A percentile compares a stretch with the other conserved stretches of the same genome.
phyloP scores from a whole-genome alignment of 352 stramenopile species.

The Globisporangium parvum region DNA sequence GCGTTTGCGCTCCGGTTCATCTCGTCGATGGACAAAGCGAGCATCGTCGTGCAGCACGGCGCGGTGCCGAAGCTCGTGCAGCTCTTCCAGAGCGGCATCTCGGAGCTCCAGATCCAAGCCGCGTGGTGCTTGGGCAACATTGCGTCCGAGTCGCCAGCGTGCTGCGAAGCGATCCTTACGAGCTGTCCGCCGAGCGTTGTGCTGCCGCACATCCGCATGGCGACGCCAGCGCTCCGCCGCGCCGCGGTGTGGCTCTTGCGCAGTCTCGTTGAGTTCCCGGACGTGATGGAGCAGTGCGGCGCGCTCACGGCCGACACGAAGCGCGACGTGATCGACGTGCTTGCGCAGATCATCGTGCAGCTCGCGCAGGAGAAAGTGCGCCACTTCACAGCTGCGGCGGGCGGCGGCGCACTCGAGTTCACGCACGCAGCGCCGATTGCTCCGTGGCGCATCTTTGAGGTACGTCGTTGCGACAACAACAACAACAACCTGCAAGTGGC shows the following conservation, averaged over 20 bases:
- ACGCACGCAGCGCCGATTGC: conserved; percentile 54
- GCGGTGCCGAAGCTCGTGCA: conserved; percentile 74
- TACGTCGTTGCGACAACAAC: too few relatives aligned
- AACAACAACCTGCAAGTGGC: too few relatives aligned
- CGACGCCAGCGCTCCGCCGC: conserved; percentile 68
- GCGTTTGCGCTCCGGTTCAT: conserved; percentile 86
- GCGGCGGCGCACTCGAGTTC: conserved; percentile 39
- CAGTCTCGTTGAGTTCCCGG: conserved; percentile 79
- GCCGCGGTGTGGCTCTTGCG: conserved; percentile 79
- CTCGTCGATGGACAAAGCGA: conserved; percentile 84
- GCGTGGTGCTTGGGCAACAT: conserved; percentile 86
- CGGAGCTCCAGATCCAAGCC: conserved; percentile 83
- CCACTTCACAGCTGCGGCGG: conserved; percentile 48
- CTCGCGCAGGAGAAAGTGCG: conserved; percentile 72
- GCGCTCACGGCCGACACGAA: conserved; percentile 47
- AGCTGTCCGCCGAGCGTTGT: conserved; percentile 62
- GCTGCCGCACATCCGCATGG: conserved; percentile 79
- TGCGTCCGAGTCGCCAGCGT: conserved; percentile 62
- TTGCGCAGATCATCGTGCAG: conserved; percentile 71
- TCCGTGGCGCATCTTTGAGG: conserved; percentile 82
- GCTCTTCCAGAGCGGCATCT: conserved; percentile 83
- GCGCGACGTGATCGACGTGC: conserved; percentile 63
- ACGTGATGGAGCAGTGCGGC: conserved; percentile 52
- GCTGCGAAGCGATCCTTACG: conserved; percentile 70
- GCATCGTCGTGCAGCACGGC: conserved; percentile 59